Conservation (phyloP, 768 basidiomycete species). For the Amyloporia xantha region DNA sequence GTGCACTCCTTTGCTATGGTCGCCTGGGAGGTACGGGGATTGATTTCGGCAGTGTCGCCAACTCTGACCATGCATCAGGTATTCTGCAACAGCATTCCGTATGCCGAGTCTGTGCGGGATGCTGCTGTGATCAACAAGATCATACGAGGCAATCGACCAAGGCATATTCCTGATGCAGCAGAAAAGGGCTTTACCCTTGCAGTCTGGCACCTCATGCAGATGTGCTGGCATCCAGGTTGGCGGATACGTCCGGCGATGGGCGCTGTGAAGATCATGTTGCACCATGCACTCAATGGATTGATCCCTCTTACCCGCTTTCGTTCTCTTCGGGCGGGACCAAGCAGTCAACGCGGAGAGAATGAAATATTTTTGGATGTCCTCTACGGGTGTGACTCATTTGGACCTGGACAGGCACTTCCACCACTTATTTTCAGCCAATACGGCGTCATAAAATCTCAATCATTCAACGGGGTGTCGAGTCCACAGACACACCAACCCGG, state of each 20-base stretch:
- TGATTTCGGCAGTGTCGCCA: neutral
- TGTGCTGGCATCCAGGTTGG: neutral
- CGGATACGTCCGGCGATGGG: neutral
- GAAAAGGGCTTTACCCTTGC: neutral
- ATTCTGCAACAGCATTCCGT: neutral
- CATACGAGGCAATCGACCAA: neutral
- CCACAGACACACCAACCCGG: too few relatives aligned
- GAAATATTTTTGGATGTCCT: too few relatives aligned
- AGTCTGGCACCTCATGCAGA: neutral
- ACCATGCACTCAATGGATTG: too few relatives aligned
- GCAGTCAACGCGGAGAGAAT: too few relatives aligned
- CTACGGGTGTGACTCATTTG: too few relatives aligned
- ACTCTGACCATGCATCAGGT: neutral
- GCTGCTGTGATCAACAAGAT: neutral
- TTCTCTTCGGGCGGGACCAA: too few relatives aligned
- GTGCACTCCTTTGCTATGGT: constrained; percentile 7
- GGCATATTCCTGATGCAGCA: neutral
- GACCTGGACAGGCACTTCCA: too few relatives aligned
- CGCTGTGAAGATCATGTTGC: too few relatives aligned
- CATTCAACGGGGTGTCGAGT: too few relatives aligned
- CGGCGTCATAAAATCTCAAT: too few relatives aligned
- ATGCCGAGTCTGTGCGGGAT: neutral
- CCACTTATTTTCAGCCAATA: too few relatives aligned
- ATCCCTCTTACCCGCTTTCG: too few relatives aligned
- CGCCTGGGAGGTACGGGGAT: neutral